These are phyloP conservation scores for Talaromyces verruculosus DNA, from an alignment of 2,329 filamentous ascomycete species.

Conservation along the genomic window DNA sequence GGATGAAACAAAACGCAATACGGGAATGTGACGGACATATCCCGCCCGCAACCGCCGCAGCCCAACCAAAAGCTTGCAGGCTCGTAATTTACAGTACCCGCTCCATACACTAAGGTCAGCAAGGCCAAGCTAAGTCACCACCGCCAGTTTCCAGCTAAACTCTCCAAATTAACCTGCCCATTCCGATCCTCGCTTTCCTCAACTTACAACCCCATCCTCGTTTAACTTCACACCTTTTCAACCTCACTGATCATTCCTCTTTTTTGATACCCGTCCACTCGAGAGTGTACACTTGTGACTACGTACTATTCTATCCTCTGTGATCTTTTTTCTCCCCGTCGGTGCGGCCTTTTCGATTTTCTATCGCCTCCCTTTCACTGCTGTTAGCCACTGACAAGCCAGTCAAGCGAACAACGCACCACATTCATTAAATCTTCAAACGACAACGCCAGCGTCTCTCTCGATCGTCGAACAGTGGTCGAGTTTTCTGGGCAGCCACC, in stretches of 20 bases:
- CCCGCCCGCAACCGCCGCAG: neutral
- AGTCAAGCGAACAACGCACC: neutral
- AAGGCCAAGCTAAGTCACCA: neutral
- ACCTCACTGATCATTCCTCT: neutral
- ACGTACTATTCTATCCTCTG: neutral
- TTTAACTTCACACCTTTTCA: neutral
- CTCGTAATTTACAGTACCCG: constrained; percentile 5
- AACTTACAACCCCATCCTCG: constrained; percentile 11
- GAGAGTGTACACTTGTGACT: neutral
- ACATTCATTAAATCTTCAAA: neutral
- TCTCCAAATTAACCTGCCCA: neutral
- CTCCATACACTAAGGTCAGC: constrained; percentile 1
- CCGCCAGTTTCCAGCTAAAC: constrained; percentile 17
- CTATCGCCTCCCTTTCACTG: constrained; percentile 12
- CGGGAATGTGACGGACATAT: neutral
- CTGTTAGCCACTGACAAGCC: neutral
- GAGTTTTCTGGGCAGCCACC: constrained; percentile 28
- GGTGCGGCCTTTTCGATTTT: constrained; percentile 6
- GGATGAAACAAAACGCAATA: neutral
- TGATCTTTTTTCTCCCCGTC: neutral
- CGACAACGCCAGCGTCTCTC: neutral
- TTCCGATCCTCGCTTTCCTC: constrained; percentile 16
- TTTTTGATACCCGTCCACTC: neutral
- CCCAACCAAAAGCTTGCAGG: neutral
- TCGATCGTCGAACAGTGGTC: constrained; percentile 18